These are phyloP conservation scores for Carex sylvatica DNA, from an alignment of 202 grass and related monocot genomes.

Conservation along the genomic window DNA sequence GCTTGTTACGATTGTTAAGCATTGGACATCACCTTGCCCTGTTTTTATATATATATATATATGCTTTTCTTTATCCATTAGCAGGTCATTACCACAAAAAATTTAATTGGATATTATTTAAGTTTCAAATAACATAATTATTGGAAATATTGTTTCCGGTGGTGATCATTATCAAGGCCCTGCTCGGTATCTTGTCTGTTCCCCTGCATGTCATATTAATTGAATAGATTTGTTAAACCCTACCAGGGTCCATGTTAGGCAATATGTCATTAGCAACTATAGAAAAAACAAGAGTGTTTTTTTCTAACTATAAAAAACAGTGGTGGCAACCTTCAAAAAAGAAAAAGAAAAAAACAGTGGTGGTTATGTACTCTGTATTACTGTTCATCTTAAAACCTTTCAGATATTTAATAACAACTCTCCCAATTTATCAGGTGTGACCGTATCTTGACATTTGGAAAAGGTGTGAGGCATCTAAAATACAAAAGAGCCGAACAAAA, in stretches of 20 bases:
- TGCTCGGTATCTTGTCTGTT: neutral
- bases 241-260: neutral
- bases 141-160: neutral
- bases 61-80: neutral
- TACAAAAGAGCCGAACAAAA: slow-evolving; percentile 56
- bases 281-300: neutral
- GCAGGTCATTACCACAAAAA: neutral
- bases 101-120: neutral
- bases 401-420: neutral
- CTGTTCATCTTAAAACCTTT: neutral
- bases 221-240: neutral
- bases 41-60: too few relatives aligned
- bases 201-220: neutral
- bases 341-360: too few relatives aligned
- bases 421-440: slow-evolving; percentile 48
- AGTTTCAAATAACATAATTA: neutral
- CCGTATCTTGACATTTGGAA: slow-evolving; percentile 62
- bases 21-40: neutral
- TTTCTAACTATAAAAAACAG: too few relatives aligned
- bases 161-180: neutral
- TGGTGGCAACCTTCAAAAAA: too few relatives aligned
- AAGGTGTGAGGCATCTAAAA: slow-evolving; percentile 43
- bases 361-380: neutral
- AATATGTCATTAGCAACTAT: slow-evolving; percentile 6
- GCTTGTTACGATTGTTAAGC: neutral